Evolutionary conservation across 306 rosid genomes (phyloP), one percentile per base, ranked within the genome.

Genomic region (Cercis canadensis): DNA sequence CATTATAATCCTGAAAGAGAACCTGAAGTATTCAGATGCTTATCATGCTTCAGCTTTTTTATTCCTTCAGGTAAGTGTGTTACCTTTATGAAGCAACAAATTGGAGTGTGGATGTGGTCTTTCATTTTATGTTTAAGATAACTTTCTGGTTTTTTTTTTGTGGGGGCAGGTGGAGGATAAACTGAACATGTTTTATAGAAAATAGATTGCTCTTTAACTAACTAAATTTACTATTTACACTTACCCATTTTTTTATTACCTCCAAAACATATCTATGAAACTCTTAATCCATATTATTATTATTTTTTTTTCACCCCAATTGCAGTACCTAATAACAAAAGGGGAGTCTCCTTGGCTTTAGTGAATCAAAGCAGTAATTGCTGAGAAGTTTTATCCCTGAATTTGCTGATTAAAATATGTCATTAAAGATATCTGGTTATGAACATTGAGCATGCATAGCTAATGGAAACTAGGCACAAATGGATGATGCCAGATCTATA

Each of bases 1-100:
- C 51, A 52, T 61, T 21, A 8, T 64, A 40, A 32, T 40, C 68
- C 67, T 39, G 73, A 69, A 18, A 67, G 54, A 55, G 80, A 80
- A 39, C 69, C 76, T 34, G 87, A 83, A 46, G 72, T 65, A 17
- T 83, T 83, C 73, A 64, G 85, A 65, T 83, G 85, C 72, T 76
- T 83, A 47, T 53, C 82, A 55, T 76, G 87, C 72, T 65, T 83
- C 78, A 83, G 82, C 63, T 44, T 76, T 56, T 80, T 80, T 65
- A 69, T 80, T 58, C 87, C 85, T 63, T 57, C 69, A 46, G 75
- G 84, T 72, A 59, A 76, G 67, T 57, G 24, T 39, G 1, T 31
- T 67, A 12, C 56, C 16, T 72, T 63, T 65, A 52, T 32, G 57
- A 8, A 36, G 15, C 41, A 54, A 41, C 29, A 71, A 5, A 37